Base-by-base conservation (phyloP, 179 eudicot species). In the Beta macrorhiza region DNA sequence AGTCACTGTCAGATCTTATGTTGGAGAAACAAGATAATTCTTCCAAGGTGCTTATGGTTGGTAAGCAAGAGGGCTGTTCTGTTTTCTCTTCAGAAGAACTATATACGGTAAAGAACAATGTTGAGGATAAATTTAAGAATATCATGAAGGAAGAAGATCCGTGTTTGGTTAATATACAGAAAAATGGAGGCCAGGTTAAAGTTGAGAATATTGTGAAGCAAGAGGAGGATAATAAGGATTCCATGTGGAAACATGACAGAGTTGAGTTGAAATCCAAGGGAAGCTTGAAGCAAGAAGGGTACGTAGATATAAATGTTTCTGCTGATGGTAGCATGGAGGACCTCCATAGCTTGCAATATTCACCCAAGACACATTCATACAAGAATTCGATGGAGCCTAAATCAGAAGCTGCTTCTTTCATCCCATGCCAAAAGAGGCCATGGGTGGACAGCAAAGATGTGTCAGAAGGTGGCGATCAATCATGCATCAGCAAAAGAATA, bases 231-330 rank as follows among this genome's bases (percentile, higher is more conserved):
- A 72, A 75, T n/a, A 68, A 75, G 77, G 82, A 82, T 61, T 67
- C 55, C 45, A 44, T 32, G 62, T 51, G 55, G 69, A 81, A 74
- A 67, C 77, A 74, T 63, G 63, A 22, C 58, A 56, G 49, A 20
- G 67, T 58, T n/a, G 72, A 74, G 47, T 12, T 76, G 71, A 75
- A 71, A 45, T 25, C 62, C 7, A 63, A 79, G 11, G 69, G 67
- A 22, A 44, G 77, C 57, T 65, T 70, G 79, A 82, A 68, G 67
- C 70, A 84, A 53, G 84, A 83, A 72, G 75, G 51, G 74, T 49
- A n/a, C 57, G 79, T 85, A 69, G 84, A 87, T 78, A 77, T 83
- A 70, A 82, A 83, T 81, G 72, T 85, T 62, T 76, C 84, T 64
- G 84, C 75, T 77, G 80, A 78, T 67, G 67, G 49, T 79, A 69